phyloP scores from a whole-genome alignment of 352 stramenopile species.

The Halophytophthora polymorphica region DNA sequence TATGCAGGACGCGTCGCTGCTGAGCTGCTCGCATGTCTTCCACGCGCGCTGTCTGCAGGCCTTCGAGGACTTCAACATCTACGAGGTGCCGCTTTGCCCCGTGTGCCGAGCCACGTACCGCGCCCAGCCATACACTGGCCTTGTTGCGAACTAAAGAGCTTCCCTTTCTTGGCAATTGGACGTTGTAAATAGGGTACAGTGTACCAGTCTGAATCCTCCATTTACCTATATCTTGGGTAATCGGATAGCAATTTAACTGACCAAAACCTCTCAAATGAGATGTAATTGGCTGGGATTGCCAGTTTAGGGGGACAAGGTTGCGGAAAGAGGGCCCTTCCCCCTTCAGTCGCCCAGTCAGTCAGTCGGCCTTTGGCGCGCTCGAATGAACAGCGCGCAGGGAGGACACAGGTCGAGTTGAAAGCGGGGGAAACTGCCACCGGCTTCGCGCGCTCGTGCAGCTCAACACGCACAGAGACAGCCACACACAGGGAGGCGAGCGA shows the following conservation, averaged over 20 bases:
- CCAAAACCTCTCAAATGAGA: neutral
- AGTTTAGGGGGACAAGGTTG: no score
- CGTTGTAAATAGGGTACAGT: no score
- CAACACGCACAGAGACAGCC: no score
- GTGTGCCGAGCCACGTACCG: slow-evolving; percentile 61
- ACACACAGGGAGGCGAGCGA: neutral
- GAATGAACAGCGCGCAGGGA: no score
- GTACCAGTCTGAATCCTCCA: no score
- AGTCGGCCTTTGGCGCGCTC: slow-evolving; percentile 4
- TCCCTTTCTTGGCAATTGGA: no score
- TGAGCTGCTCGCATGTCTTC: slow-evolving; percentile 82
- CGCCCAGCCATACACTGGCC: slow-evolving; percentile 17
- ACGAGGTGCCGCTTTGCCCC: slow-evolving; percentile 72
- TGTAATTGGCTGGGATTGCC: neutral
- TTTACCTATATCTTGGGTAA: neutral
- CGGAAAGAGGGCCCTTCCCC: neutral
- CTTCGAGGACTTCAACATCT: slow-evolving; percentile 88
- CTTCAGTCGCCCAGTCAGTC: neutral
- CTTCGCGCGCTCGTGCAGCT: no score
- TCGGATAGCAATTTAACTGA: no score
- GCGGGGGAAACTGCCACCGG: no score
- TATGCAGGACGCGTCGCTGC: slow-evolving; percentile 39
- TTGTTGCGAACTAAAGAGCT: slow-evolving; percentile 10
- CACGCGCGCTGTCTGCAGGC: slow-evolving; percentile 67
- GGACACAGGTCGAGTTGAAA: neutral